Percentiles rank a stretch among this genome's conserved stretches.
Conservation (phyloP, 2,329 filamentous ascomycete species). For the Penicillium psychrosexuale region DNA sequence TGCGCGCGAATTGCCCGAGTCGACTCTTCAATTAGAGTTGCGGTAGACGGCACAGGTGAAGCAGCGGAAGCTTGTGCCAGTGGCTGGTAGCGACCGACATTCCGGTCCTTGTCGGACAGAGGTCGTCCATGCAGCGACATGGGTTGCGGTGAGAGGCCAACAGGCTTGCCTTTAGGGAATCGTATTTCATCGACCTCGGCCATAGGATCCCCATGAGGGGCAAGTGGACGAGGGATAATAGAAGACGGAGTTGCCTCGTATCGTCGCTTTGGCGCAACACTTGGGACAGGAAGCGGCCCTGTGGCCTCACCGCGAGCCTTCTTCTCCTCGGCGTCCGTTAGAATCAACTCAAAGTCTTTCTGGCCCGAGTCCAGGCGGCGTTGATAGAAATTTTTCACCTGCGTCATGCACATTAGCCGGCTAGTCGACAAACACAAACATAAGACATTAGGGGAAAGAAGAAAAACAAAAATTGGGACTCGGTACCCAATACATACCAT, state of each 20-base stretch:
- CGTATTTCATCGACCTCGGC: conserved; percentile 34
- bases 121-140: conserved; percentile 32
- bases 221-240: conserved; percentile 42
- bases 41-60: conserved; percentile 24
- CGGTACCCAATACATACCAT: conserved; percentile 42
- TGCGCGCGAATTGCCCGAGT: conserved; percentile 34
- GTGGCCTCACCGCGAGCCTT: conserved; percentile 46
- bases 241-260: conserved; percentile 46
- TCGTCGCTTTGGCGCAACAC: conserved; percentile 46
- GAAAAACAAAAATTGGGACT: neutral
- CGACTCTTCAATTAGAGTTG: conserved; percentile 35
- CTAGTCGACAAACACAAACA: too few species aligned
- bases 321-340: conserved; percentile 44
- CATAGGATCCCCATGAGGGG: conserved; percentile 41
- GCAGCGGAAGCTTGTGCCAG: conserved; percentile 40
- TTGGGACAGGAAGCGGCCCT: conserved; percentile 44
- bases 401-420: conserved; percentile 4
- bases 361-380: conserved; percentile 45
- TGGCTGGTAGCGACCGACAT: conserved; percentile 35
- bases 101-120: conserved; percentile 37
- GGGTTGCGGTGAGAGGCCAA: conserved; percentile 32
- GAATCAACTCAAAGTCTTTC: conserved; percentile 44
- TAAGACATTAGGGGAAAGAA: neutral
- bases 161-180: conserved; percentile 32
- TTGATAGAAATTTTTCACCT: conserved; percentile 52